Evolutionary conservation across 1,284 basidiomycete species (phyloP).

Genomic region (Tylopilus orsonianus): DNA sequence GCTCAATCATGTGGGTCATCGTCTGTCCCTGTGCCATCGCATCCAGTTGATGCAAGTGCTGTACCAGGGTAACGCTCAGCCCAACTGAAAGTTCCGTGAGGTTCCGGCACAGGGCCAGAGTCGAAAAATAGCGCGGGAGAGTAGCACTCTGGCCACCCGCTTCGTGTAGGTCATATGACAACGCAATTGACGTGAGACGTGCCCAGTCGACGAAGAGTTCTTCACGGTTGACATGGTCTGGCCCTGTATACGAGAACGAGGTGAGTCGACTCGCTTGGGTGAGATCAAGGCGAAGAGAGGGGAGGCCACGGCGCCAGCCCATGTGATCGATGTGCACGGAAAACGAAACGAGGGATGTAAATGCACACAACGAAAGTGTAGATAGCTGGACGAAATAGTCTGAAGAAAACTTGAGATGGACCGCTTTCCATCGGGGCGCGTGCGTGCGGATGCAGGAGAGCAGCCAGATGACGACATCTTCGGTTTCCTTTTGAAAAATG

Average conservation of each 20-base stretch:
- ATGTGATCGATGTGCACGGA: constrained; percentile 30
- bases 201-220: constrained; percentile 26
- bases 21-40: constrained; percentile 13
- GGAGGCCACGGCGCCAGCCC: constrained; percentile 27
- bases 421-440: constrained; percentile 26
- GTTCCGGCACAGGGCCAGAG: constrained; percentile 17
- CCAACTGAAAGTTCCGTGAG: constrained; percentile 28
- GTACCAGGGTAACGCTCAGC: constrained; percentile 14
- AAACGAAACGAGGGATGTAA: constrained; percentile 25
- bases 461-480: constrained; percentile 21
- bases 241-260: constrained; percentile 29
- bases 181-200: constrained; percentile 25
- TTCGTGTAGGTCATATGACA: constrained; percentile 29
- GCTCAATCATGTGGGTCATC: constrained; percentile 12
- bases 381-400: constrained; percentile 25
- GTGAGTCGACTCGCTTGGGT: constrained; percentile 17
- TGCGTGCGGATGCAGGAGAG: constrained; percentile 21
- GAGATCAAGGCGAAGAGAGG: constrained; percentile 26
- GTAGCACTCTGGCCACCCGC: constrained; percentile 29
- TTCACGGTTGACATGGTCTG: constrained; percentile 24
- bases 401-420: constrained; percentile 29
- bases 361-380: constrained; percentile 23
- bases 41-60: constrained; percentile 18
- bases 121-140: constrained; percentile 22
- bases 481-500: constrained; percentile 28